phyloP scores from a whole-genome alignment of 2,329 filamentous ascomycete genomes.

The Fusarium heterosporum region DNA sequence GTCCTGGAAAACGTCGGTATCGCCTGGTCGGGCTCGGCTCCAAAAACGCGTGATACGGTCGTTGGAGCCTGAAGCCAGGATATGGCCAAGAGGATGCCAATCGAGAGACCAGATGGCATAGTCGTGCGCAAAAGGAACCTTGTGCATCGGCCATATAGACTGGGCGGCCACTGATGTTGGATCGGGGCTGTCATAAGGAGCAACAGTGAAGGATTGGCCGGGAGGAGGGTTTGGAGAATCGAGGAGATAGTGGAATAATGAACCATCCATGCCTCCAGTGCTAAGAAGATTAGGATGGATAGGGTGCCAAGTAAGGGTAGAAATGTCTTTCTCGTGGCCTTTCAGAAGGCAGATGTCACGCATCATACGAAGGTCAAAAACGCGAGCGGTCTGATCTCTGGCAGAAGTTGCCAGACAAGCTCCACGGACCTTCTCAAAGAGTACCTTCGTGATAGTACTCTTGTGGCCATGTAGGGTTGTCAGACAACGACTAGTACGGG shows the following conservation, averaged over 20 bases:
- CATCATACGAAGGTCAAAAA: constrained; percentile 99
- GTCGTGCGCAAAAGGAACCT: constrained; percentile 87
- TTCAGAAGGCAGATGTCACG: constrained; percentile 93
- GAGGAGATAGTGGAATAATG: constrained; percentile 92
- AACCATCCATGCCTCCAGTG: constrained; percentile 90
- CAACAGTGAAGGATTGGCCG: constrained; percentile 76
- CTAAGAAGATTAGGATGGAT: constrained; percentile 89
- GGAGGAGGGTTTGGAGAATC: constrained; percentile 90
- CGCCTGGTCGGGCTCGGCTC: constrained; percentile 90
- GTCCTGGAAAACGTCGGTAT: constrained; percentile 86
- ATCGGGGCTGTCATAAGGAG: constrained; percentile 87
- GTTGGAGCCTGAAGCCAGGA: constrained; percentile 94
- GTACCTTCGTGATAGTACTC: constrained; percentile 92
- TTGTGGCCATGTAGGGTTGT: constrained; percentile 97
- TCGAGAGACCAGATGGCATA: constrained; percentile 98
- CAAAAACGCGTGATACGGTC: constrained; percentile 97
- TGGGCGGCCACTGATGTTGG: constrained; percentile 84
- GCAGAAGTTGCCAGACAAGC: constrained; percentile 91
- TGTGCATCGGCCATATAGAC: constrained; percentile 92
- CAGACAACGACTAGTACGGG: constrained; percentile 87
- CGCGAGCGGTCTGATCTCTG: constrained; percentile 89
- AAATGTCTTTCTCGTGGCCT: constrained; percentile 96
- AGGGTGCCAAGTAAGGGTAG: constrained; percentile 92
- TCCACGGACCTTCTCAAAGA: constrained; percentile 88
- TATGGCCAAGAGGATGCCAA: constrained; percentile 97